These are phyloP conservation scores for Ganoderma sinense DNA, from an alignment of 1,284 basidiomycete species.

Conservation along the genomic window DNA sequence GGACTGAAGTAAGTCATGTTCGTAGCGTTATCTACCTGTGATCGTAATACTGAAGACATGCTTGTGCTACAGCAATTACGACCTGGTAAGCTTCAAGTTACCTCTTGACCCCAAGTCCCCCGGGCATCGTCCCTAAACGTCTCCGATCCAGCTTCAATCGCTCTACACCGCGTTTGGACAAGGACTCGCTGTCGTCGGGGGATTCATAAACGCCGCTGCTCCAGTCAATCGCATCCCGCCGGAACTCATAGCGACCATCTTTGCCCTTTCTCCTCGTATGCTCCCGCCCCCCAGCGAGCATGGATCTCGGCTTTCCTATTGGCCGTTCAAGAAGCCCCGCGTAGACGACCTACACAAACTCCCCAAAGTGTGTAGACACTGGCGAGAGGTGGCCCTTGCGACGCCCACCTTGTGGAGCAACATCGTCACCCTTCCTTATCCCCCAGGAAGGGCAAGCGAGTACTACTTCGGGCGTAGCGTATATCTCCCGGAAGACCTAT, in stretches of 20 bases:
- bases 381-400: too few relatives aligned
- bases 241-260: slow-evolving; percentile 5
- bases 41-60: not conserved
- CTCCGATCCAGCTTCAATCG: not conserved
- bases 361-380: too few relatives aligned
- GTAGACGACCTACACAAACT: not conserved
- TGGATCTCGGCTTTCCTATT: not conserved
- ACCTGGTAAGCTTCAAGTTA: not conserved
- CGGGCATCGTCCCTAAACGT: not conserved
- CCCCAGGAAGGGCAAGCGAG: too few relatives aligned
- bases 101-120: not conserved
- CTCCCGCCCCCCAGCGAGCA: too few relatives aligned
- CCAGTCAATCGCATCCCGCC: slow-evolving; percentile 13
- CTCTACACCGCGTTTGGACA: too few relatives aligned
- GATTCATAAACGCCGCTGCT: not conserved
- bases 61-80: not conserved
- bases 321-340: not conserved
- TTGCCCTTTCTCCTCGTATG: not conserved
- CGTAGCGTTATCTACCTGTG: not conserved
- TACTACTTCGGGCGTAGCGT: too few relatives aligned
- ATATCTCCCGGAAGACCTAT: too few relatives aligned
- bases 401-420: too few relatives aligned
- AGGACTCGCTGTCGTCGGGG: not conserved
- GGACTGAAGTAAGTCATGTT: not conserved
- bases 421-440: too few relatives aligned